Percentiles rank a stretch among this genome's conserved stretches.
Evolutionary conservation across 192 early-diverging fungal species (phyloP).

Genomic region (Coemansia sp.): DNA sequence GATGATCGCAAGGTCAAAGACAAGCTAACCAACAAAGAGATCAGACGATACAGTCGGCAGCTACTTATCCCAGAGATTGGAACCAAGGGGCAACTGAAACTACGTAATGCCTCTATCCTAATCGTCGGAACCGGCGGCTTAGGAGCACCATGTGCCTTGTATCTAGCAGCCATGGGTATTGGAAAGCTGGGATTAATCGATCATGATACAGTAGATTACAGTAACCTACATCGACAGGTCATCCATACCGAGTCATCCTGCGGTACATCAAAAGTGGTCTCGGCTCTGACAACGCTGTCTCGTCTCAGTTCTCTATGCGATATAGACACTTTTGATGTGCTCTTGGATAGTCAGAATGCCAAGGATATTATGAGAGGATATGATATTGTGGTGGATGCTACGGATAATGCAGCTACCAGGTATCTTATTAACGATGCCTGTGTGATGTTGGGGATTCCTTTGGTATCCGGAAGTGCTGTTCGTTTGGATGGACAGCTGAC

Average conservation of each 20-base stretch:
- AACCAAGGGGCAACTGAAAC: constrained; percentile 64
- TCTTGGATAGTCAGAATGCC: constrained; percentile 83
- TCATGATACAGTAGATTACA: constrained; percentile 85
- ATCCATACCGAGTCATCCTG: constrained; percentile 76
- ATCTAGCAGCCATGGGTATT: constrained; percentile 85
- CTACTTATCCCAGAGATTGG: constrained; percentile 77
- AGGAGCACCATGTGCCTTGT: constrained; percentile 82
- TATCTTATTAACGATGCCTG: constrained; percentile 95
- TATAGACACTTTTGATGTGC: constrained; percentile 60
- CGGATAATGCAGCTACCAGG: constrained; percentile 93
- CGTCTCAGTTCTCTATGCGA: constrained; percentile 69
- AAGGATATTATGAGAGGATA: constrained; percentile 67
- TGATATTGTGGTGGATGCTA: constrained; percentile 85
- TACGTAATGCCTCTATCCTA: constrained; percentile 72
- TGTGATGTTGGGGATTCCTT: constrained; percentile 72
- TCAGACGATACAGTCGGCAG: constrained; percentile 81
- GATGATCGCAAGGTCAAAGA: constrained; percentile 1
- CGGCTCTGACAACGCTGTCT: constrained; percentile 55
- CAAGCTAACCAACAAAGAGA: constrained; percentile 63
- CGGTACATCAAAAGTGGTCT: constrained; percentile 66
- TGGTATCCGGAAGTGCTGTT: constrained; percentile 89
- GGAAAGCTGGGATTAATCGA: constrained; percentile 88
- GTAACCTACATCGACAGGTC: constrained; percentile 93
- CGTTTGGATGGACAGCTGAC: constrained; percentile 93
- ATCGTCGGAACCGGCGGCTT: constrained; percentile 95